These are phyloP conservation scores for Pezicula carpinea DNA, from an alignment of 2,329 filamentous ascomycete species.

Conservation along the genomic window DNA sequence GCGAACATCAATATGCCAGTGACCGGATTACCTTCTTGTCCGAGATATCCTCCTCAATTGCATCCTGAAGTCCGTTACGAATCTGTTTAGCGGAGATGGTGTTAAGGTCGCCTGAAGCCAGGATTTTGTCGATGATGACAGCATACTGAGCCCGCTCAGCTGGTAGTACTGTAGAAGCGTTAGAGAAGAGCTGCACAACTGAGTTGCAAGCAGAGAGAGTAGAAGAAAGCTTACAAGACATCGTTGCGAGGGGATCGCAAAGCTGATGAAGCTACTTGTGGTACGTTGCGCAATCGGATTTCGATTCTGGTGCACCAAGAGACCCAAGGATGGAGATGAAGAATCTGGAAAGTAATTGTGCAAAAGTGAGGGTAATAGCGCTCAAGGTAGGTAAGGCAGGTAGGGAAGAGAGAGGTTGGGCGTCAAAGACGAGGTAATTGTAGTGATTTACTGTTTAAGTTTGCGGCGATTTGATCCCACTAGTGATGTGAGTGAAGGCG, in stretches of 20 bases:
- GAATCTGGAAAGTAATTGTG: neutral
- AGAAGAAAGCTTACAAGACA: neutral
- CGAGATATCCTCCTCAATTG: slow-evolving; percentile 29
- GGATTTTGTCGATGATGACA: slow-evolving; percentile 34
- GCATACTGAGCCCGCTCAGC: slow-evolving; percentile 28
- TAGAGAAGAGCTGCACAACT: slow-evolving; percentile 2
- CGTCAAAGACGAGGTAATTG: neutral
- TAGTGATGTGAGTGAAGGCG: neutral
- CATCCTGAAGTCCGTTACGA: slow-evolving; percentile 28
- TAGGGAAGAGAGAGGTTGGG: no score
- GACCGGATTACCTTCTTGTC: slow-evolving; percentile 30
- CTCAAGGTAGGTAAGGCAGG: no score
- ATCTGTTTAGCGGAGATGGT: slow-evolving; percentile 35
- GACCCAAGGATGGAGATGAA: neutral
- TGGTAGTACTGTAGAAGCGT: slow-evolving; percentile 19
- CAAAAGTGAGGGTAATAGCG: no score
- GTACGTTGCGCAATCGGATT: no score
- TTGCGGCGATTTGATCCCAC: neutral
- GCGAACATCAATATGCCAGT: neutral
- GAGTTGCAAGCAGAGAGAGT: neutral
- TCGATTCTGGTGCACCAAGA: no score
- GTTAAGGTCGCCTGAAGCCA: slow-evolving; percentile 29
- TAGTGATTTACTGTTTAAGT: neutral
- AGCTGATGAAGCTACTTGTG: no score
- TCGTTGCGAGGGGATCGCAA: neutral